Evolutionary conservation across 495 filamentous ascomycete species (phyloP).

Genomic region (Penicillium daleae): DNA sequence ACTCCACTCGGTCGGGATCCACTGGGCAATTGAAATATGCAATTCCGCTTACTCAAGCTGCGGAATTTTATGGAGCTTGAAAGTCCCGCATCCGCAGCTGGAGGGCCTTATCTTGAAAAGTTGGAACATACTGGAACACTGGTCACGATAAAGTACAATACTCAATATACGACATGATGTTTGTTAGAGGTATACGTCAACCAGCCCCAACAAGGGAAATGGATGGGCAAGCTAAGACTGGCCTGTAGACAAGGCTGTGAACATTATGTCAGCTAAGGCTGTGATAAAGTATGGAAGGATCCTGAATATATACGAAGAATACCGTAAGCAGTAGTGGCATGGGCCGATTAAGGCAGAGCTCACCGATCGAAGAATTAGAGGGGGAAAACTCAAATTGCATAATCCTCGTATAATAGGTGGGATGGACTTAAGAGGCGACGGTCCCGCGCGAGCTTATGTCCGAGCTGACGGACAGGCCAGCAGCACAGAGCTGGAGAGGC

Average conservation of each 20-base stretch:
- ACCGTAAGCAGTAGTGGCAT: not conserved
- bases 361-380: not conserved
- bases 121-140: too few species aligned
- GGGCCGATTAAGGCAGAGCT: not conserved
- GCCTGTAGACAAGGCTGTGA: too few species aligned
- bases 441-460: constrained; percentile 15
- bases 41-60: constrained; percentile 4
- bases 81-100: not conserved
- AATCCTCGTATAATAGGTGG: constrained; percentile 11
- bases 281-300: not conserved
- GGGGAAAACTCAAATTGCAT: constrained; percentile 12
- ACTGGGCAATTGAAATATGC: not conserved
- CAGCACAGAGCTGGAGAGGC: not conserved
- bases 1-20: not conserved
- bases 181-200: not conserved
- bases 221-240: too few species aligned
- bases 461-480: constrained; percentile 11
- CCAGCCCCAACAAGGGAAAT: not conserved
- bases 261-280: not conserved
- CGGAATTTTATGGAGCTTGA: not conserved
- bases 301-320: not conserved
- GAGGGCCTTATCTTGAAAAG: too few species aligned
- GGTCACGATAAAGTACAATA: not conserved
- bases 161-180: not conserved
- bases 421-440: constrained; percentile 12